Evolutionary conservation across 208 protist species (phyloP).

Genomic region (Blastocrithidia nonstop): DNA sequence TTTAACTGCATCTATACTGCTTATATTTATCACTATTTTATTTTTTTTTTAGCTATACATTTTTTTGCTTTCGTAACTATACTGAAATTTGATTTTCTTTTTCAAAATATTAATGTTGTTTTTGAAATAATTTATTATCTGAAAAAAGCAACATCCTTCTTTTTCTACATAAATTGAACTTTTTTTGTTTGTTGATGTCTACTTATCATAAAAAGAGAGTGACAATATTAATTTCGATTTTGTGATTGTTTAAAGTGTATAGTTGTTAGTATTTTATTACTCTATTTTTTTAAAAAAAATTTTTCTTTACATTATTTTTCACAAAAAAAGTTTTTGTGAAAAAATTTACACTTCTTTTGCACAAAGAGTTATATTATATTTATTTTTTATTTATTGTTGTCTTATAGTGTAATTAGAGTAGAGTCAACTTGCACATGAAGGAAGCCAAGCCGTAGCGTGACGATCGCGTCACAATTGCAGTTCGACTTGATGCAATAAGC

Average conservation of each 20-base stretch:
- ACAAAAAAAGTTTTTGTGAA: not conserved
- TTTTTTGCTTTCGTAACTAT: not conserved
- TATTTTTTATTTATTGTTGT: too few species aligned
- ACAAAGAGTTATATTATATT: too few species aligned
- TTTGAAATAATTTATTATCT: not conserved
- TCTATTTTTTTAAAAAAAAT: too few species aligned
- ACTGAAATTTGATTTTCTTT: too few species aligned
- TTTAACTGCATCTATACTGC: not conserved
- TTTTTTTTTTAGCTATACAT: constrained; percentile 1
- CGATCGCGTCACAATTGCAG: constrained; percentile 57
- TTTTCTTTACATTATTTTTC: too few species aligned
- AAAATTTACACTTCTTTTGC: not conserved
- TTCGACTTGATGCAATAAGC: constrained; percentile 67
- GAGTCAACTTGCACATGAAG: constrained; percentile 2
- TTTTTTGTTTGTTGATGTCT: not conserved
- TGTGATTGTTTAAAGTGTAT: too few species aligned
- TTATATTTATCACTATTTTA: not conserved
- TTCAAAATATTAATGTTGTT: constrained; percentile 3
- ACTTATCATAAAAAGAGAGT: not conserved
- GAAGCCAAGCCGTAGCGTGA: constrained; percentile 25
- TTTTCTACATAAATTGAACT: constrained; percentile 3
- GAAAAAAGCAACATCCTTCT: not conserved
- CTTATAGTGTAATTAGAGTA: too few species aligned
- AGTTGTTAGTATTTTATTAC: too few species aligned
- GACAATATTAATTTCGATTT: not conserved